These are phyloP conservation scores for Hymenoscyphus fructigenus DNA, from an alignment of 2,329 filamentous ascomycete genomes.

Conservation along the genomic window DNA sequence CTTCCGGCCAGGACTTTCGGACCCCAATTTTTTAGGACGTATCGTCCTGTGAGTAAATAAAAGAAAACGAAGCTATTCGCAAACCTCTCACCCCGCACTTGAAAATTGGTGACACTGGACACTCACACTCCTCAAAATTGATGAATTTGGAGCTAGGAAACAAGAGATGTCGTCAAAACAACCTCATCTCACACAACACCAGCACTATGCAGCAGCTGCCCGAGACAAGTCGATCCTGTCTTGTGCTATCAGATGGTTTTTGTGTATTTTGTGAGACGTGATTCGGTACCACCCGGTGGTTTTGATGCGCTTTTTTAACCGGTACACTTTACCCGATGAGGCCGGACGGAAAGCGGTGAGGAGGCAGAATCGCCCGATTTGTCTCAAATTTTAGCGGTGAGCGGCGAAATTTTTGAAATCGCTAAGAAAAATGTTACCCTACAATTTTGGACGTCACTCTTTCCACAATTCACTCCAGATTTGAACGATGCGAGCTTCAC, in stretches of 20 bases:
- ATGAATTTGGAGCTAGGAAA: neutral
- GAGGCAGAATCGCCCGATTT: neutral
- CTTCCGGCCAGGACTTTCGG: neutral
- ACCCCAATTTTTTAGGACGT: neutral
- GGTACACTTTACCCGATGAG: neutral
- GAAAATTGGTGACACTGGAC: conserved; percentile 1
- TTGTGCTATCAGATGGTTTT: conserved; percentile 11
- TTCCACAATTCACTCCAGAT: neutral
- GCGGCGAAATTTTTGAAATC: conserved; percentile 1
- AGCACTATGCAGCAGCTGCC: conserved; percentile 19
- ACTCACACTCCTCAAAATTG: neutral
- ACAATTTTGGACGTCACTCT: conserved; percentile 4
- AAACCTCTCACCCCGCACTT: conserved; percentile 10
- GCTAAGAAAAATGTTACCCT: conserved; percentile 3
- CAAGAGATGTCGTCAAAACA: conserved; percentile 24
- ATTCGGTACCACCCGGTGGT: conserved; percentile 3
- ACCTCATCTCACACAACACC: conserved; percentile 19
- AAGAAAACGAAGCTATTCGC: neutral
- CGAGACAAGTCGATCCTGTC: conserved; percentile 21
- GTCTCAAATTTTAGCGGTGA: conserved; percentile 9
- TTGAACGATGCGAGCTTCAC: conserved; percentile 10
- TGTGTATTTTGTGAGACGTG: conserved; percentile 11
- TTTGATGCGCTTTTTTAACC: neutral
- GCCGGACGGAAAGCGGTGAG: neutral
- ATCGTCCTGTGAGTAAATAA: neutral